phyloP scores from a whole-genome alignment of 2,329 filamentous ascomycete species.

The Dactylellina sp. region DNA sequence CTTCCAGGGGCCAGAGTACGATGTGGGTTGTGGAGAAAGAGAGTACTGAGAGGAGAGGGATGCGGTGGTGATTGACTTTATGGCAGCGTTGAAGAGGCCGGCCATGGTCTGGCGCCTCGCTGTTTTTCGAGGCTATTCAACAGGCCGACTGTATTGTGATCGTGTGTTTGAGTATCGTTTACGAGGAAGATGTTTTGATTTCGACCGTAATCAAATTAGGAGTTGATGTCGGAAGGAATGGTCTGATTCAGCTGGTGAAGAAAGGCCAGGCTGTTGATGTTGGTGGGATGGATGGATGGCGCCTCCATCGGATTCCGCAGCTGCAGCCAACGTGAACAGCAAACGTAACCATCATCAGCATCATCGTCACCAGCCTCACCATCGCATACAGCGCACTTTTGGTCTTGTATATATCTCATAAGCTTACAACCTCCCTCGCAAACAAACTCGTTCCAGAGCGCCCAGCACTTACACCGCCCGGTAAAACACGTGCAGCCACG shows the following conservation, averaged over 20 bases:
- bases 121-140: neutral
- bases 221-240: neutral
- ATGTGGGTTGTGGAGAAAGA: slow-evolving; percentile 79
- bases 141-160: no score
- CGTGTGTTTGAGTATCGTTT: no score
- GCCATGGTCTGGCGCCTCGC: slow-evolving; percentile 30
- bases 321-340: no score
- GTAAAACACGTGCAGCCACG: slow-evolving; percentile 6
- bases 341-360: no score
- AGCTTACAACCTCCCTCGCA: neutral
- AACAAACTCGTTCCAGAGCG: slow-evolving; percentile 9
- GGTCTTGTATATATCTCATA: neutral
- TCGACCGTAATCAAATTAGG: no score
- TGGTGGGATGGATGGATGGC: neutral
- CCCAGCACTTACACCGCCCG: neutral
- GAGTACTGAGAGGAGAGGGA: slow-evolving; percentile 95
- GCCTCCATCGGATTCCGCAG: neutral
- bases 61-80: slow-evolving; percentile 89
- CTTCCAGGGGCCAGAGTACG: slow-evolving; percentile 91
- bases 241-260: neutral
- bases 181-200: no score
- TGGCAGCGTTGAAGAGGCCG: slow-evolving; percentile 88
- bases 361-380: slow-evolving; percentile 24
- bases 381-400: neutral
- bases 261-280: slow-evolving; percentile 45